These are phyloP conservation scores for Solanum chaucha DNA, from an alignment of 257 asterid genomes.

Conservation along the genomic window DNA sequence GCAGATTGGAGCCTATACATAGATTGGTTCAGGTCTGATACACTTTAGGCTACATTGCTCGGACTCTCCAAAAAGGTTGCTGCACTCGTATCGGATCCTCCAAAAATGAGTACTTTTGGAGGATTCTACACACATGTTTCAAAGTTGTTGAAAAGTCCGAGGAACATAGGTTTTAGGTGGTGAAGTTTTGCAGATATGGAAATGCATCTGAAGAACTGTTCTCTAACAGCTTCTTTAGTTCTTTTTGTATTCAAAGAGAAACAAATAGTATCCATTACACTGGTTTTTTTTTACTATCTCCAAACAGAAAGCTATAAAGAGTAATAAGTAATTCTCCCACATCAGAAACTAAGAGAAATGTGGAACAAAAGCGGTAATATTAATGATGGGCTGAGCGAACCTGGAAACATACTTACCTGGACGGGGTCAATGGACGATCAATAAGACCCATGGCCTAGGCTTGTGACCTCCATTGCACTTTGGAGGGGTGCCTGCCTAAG, in stretches of 20 bases:
- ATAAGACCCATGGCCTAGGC: constrained; percentile 10
- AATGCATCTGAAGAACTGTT: neutral
- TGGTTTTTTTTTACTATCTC: fast-evolving
- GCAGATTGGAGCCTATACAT: neutral
- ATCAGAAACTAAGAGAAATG: neutral
- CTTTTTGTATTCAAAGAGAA: neutral
- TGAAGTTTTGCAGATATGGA: no score
- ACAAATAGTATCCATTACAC: neutral
- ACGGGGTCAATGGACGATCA: neutral
- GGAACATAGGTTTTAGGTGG: no score
- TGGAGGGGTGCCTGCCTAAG: constrained; percentile 14
- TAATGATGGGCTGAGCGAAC: neutral
- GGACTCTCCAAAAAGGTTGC: neutral
- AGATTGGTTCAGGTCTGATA: neutral
- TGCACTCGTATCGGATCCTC: neutral
- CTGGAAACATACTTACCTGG: constrained; percentile 8
- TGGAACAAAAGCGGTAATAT: neutral
- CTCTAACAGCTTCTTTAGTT: no score
- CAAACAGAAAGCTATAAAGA: neutral
- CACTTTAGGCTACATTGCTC: neutral
- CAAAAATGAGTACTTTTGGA: neutral
- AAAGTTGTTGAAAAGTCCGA: neutral
- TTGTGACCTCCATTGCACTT: constrained; percentile 25
- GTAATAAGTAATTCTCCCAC: neutral
- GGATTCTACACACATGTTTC: neutral